A percentile compares a stretch with the other conserved stretches of the same genome.
These are phyloP conservation scores for Eucommia ulmoides DNA, from an alignment of 257 asterid species.

Conservation along the genomic window DNA sequence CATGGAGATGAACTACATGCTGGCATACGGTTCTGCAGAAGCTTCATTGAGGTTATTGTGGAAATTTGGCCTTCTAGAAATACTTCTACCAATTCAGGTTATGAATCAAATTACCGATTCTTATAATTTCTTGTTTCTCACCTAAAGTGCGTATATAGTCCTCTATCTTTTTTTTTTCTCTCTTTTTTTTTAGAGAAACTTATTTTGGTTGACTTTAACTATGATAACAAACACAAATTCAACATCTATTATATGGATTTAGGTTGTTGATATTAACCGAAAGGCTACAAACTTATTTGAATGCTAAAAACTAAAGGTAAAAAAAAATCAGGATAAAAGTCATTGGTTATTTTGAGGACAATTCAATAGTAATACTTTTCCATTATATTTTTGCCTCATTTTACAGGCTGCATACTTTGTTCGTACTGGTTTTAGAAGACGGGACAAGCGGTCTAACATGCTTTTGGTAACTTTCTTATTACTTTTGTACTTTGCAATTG, in stretches of 20 bases:
- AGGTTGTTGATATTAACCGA: no score
- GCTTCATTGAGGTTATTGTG: constrained; percentile 72
- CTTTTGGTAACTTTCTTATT: constrained; percentile 51
- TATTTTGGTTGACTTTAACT: no score
- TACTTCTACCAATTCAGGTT: constrained; percentile 78
- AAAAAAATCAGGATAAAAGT: no score
- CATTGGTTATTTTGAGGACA: no score
- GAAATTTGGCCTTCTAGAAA: constrained; percentile 72
- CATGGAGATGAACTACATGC: constrained; percentile 89
- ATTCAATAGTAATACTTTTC: no score
- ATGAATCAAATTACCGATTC: background rate
- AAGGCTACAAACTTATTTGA: no score
- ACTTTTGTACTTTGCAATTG: background rate
- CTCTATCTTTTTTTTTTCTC: no score
- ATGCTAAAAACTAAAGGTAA: no score
- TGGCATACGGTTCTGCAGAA: constrained; percentile 87
- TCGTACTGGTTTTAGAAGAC: constrained; percentile 46
- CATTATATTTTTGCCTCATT: constrained; percentile 8
- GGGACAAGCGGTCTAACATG: constrained; percentile 72
- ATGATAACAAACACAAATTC: no score
- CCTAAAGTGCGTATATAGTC: background rate
- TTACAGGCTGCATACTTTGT: constrained; percentile 85
- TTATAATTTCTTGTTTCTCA: background rate
- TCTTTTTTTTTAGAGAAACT: no score
- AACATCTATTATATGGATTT: no score